Evolutionary conservation across 306 rosid genomes (phyloP).

Genomic region (Quillaja saponaria): DNA sequence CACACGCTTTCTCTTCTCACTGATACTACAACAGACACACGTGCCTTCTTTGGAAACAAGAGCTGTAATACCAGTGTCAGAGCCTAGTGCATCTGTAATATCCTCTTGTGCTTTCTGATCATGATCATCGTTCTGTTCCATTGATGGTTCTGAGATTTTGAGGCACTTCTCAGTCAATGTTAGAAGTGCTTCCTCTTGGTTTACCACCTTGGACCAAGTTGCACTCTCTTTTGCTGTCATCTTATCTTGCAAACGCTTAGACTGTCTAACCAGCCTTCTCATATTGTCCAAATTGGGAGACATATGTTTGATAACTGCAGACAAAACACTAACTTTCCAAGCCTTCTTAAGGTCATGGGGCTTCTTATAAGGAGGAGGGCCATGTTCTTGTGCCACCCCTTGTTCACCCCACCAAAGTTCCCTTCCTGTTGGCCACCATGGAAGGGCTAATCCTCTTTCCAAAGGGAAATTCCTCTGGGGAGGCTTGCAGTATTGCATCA

Average conservation of each 20-base stretch:
- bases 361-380: constrained; percentile 59
- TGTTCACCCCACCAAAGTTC: constrained; percentile 71
- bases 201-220: constrained; percentile 58
- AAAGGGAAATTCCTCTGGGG: constrained; percentile 58
- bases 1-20: constrained; percentile 38
- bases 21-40: not conserved
- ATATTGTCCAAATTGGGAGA: constrained; percentile 46
- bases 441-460: constrained; percentile 66
- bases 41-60: not conserved
- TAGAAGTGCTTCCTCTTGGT: constrained; percentile 50
- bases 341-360: constrained; percentile 68
- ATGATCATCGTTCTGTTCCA: not conserved
- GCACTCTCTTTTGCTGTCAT: constrained; percentile 59
- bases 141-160: constrained; percentile 23
- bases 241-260: constrained; percentile 59
- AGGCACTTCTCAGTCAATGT: constrained; percentile 31
- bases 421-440: constrained; percentile 68
- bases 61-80: too few relatives aligned
- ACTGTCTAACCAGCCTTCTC: constrained; percentile 51
- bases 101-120: too few relatives aligned
- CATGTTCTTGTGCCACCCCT: constrained; percentile 47
- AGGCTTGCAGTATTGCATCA: constrained; percentile 60
- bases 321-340: constrained; percentile 64
- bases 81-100: too few relatives aligned
- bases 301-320: constrained; percentile 58